Conservation (phyloP, 2,329 filamentous ascomycete species). For the Colletotrichum magnum region DNA sequence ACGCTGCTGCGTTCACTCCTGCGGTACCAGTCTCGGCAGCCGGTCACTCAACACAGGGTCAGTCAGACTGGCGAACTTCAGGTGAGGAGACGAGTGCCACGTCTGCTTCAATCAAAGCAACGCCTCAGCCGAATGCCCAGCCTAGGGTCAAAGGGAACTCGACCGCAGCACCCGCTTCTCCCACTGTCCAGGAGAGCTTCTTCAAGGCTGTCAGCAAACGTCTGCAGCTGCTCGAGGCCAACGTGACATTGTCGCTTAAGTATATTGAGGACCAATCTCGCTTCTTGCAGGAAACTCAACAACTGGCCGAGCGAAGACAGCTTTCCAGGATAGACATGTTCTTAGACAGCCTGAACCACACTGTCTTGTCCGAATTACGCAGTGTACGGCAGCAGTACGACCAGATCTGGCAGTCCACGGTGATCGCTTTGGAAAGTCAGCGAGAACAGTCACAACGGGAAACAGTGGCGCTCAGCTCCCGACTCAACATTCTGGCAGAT, state of each 20-base stretch:
- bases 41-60: neutral
- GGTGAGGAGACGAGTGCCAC: conserved; percentile 11
- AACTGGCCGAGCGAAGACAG: conserved; percentile 89
- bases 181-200: conserved; percentile 96
- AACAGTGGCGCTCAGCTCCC: conserved; percentile 82
- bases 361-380: conserved; percentile 85
- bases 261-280: conserved; percentile 98
- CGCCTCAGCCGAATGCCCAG: conserved; percentile 47
- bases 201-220: conserved; percentile 98
- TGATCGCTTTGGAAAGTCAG: conserved; percentile 91
- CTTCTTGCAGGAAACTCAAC: conserved; percentile 88
- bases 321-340: conserved; percentile 86
- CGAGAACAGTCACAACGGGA: conserved; percentile 87
- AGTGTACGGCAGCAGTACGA: conserved; percentile 90
- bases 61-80: conserved; percentile 4
- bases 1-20: neutral
- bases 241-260: conserved; percentile 91
- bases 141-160: conserved; percentile 55
- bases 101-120: conserved; percentile 46
- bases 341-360: conserved; percentile 86
- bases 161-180: conserved; percentile 68
- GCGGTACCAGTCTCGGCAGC: neutral
- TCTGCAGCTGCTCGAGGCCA: conserved; percentile 89
- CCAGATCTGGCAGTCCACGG: conserved; percentile 95
- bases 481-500: conserved; percentile 91